Conservation (phyloP, 495 filamentous ascomycete genomes). For the Penicillium pancosmium region DNA sequence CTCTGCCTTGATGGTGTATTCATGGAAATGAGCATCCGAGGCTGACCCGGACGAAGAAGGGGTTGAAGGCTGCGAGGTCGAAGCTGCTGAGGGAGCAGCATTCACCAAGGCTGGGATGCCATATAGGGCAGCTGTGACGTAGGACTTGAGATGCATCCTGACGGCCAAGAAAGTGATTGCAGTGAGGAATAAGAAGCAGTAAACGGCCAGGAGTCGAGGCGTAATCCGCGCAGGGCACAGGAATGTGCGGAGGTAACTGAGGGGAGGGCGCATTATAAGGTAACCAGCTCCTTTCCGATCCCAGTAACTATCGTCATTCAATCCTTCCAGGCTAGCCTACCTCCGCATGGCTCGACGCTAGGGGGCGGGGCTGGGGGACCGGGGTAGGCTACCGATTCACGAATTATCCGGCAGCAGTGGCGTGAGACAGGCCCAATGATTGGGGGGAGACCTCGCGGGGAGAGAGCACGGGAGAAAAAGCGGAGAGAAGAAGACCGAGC, state of each 20-base stretch:
- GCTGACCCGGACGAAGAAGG: conserved; percentile 13
- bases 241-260: conserved; percentile 34
- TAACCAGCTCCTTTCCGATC: conserved; percentile 16
- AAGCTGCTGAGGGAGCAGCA: conserved; percentile 19
- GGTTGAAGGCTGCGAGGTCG: conserved; percentile 12
- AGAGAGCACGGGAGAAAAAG: conserved; percentile 7
- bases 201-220: conserved; percentile 32
- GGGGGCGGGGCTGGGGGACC: conserved; percentile 26
- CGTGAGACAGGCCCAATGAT: conserved; percentile 16
- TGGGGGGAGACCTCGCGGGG: conserved; percentile 4
- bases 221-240: conserved; percentile 38
- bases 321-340: conserved; percentile 5
- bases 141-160: conserved; percentile 47
- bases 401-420: conserved; percentile 30
- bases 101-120: conserved; percentile 38
- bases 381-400: conserved; percentile 27
- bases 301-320: conserved; percentile 21
- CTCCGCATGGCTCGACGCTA: conserved; percentile 35
- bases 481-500: conserved; percentile 27
- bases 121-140: conserved; percentile 38
- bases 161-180: conserved; percentile 32
- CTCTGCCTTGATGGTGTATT: conserved; percentile 72
- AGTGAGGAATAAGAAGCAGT: conserved; percentile 37
- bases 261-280: conserved; percentile 33
- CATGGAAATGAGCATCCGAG: conserved; percentile 44